phyloP scores from a whole-genome alignment of 768 basidiomycete genomes.

The Serpula lacrymans region DNA sequence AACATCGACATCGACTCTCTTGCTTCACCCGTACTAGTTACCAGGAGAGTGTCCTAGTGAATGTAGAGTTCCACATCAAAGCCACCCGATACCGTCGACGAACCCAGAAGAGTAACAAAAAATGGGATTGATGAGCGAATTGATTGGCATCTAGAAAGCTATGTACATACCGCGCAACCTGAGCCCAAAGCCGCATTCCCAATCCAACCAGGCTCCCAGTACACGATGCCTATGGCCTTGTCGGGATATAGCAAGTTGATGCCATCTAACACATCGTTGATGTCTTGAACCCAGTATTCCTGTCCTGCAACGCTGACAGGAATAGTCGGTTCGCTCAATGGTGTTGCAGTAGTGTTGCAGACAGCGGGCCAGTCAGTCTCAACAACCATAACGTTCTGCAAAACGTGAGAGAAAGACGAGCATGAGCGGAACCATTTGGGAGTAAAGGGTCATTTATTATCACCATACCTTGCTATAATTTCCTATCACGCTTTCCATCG shows the following conservation, averaged over 20 bases:
- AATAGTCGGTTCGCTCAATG: constrained; percentile 44
- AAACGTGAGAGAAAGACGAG: neutral
- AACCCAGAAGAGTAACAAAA: no score
- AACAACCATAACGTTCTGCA: constrained; percentile 51
- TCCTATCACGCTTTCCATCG: constrained; percentile 47
- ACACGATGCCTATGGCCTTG: constrained; percentile 48
- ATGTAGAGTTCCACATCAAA: neutral
- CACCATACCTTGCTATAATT: constrained; percentile 44
- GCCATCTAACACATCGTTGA: constrained; percentile 41
- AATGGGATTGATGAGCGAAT: no score
- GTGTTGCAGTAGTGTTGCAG: constrained; percentile 39
- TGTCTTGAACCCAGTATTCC: constrained; percentile 48
- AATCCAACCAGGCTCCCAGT: constrained; percentile 69
- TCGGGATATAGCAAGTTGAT: constrained; percentile 41
- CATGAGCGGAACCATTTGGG: neutral
- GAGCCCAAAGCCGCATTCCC: constrained; percentile 44
- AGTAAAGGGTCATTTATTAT: neutral
- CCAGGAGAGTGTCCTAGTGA: constrained; percentile 47
- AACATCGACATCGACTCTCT: constrained; percentile 27
- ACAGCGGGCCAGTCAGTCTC: constrained; percentile 63
- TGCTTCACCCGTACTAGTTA: constrained; percentile 43
- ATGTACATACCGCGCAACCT: constrained; percentile 18
- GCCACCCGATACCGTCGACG: constrained; percentile 23
- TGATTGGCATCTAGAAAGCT: constrained; percentile 30
- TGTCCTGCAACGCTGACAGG: constrained; percentile 51